Base-by-base conservation (phyloP, 768 basidiomycete species). In the Paxillus involutus region DNA sequence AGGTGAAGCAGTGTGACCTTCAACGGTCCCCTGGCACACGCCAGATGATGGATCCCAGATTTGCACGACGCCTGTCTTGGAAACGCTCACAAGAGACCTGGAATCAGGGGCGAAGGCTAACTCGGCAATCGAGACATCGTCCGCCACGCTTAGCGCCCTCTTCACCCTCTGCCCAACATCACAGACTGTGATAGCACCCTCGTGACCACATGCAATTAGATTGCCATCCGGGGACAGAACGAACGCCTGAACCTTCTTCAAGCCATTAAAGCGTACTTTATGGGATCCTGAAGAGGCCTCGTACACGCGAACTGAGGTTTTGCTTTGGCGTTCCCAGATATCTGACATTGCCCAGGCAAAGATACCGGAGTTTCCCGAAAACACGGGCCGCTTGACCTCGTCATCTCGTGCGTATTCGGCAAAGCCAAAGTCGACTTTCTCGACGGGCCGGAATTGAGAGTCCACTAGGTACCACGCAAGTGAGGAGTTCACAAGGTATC, bases 91-190 rank as follows among this genome's bases (percentile, higher is more conserved):
- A 10, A 64, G 32, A 30, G 40, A 49, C 45, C 9, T 29, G 2
- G 57, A 49, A 41, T 64, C 57, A 1, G 30, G 29, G 16, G 63
- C 59, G 45, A 64, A 64, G 3, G 36, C 35, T 8, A 65, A 47
- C 16, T 49, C 44, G 0, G 50, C 33, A 44, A 58, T 44, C 24
- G 52, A 44, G 26, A 10, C 4, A 11, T 46, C 45, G 6, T 13
- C 24, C n/a, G 35, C 26, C 26, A 55, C 52, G 9, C 21, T 10
- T 42, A 57, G 21, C 24, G 16, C 16, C 47, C 32, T 57, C 47
- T 49, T 54, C 16, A 10, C 21, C 19, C 36, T 21, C 21, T 13
- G 40, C 3, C 24, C 52, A 7, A 55, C 47, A 7, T 49, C 56
- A n/a, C 52, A 57, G 6, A 55, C 44, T 1, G 47, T 45, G 26